phyloP scores from a whole-genome alignment of 768 basidiomycete genomes.

The Lactifluus piperatus region DNA sequence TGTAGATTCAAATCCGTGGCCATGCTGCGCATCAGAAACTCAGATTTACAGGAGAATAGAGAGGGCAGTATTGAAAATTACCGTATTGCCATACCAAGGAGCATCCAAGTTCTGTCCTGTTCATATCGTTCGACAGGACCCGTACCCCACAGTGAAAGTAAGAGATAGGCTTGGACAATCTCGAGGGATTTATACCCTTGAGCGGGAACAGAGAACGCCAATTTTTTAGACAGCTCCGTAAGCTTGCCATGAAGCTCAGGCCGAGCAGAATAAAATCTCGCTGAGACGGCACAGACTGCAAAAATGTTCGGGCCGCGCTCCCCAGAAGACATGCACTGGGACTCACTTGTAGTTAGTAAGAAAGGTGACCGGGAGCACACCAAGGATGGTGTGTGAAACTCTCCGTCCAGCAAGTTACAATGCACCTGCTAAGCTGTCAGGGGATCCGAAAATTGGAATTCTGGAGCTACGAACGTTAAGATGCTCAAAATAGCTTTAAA shows the following conservation, averaged over 20 bases:
- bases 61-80: slow-evolving; percentile 23
- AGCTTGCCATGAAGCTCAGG: slow-evolving; percentile 76
- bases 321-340: neutral
- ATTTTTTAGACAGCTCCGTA: slow-evolving; percentile 74
- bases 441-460: neutral
- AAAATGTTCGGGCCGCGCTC: neutral
- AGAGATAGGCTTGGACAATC: slow-evolving; percentile 90
- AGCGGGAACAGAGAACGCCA: slow-evolving; percentile 82
- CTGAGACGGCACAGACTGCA: slow-evolving; percentile 89
- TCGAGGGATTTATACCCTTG: slow-evolving; percentile 88
- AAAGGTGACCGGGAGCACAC: slow-evolving; percentile 95
- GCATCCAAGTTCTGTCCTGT: slow-evolving; percentile 89
- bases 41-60: neutral
- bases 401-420: slow-evolving; percentile 70
- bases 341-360: slow-evolving; percentile 83
- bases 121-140: slow-evolving; percentile 96
- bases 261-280: slow-evolving; percentile 77
- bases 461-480: slow-evolving; percentile 46
- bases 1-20: slow-evolving; percentile 94
- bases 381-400: slow-evolving; percentile 89
- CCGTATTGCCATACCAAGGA: slow-evolving; percentile 82
- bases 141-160: slow-evolving; percentile 84
- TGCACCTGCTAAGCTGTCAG: slow-evolving; percentile 45
- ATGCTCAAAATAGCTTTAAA: slow-evolving; percentile 62
- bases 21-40: slow-evolving; percentile 47